These are phyloP conservation scores for Torulaspora indica DNA, from an alignment of 805 yeast genomes.

Conservation along the genomic window DNA sequence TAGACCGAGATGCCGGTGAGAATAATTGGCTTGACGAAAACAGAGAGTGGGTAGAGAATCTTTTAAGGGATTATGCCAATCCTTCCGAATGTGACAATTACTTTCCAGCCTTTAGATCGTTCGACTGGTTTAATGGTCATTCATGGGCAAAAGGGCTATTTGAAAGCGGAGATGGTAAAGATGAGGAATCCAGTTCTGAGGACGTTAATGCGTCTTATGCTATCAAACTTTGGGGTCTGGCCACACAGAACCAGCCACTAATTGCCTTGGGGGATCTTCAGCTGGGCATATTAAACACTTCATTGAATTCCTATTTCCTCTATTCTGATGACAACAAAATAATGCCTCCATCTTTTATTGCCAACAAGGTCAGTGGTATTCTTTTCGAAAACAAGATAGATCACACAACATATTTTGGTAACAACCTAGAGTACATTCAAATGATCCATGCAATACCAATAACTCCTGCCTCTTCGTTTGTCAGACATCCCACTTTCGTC, in stretches of 20 bases:
- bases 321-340: slow-evolving; percentile 49
- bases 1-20: slow-evolving; percentile 44
- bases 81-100: slow-evolving; percentile 49
- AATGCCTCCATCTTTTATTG: slow-evolving; percentile 52
- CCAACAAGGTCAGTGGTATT: slow-evolving; percentile 69
- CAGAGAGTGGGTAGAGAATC: slow-evolving; percentile 49
- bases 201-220: slow-evolving; percentile 71
- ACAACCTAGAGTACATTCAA: slow-evolving; percentile 67
- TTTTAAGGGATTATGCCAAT: slow-evolving; percentile 65
- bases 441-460: slow-evolving; percentile 77
- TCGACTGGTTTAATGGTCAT: slow-evolving; percentile 75
- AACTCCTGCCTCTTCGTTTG: slow-evolving; percentile 60
- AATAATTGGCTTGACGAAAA: slow-evolving; percentile 54
- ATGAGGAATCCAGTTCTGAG: slow-evolving; percentile 70
- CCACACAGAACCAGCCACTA: slow-evolving; percentile 49
- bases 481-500: slow-evolving; percentile 51
- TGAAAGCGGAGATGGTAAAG: slow-evolving; percentile 69
- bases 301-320: slow-evolving; percentile 54
- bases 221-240: slow-evolving; percentile 59
- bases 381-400: slow-evolving; percentile 68
- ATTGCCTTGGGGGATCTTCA: slow-evolving; percentile 54
- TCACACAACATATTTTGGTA: slow-evolving; percentile 71
- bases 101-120: slow-evolving; percentile 64
- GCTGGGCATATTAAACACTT: slow-evolving; percentile 52
- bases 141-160: slow-evolving; percentile 75